Percentiles rank a stretch among this genome's conserved stretches.
phyloP scores from a whole-genome alignment of 306 rosid species.

The Urtica urens region DNA sequence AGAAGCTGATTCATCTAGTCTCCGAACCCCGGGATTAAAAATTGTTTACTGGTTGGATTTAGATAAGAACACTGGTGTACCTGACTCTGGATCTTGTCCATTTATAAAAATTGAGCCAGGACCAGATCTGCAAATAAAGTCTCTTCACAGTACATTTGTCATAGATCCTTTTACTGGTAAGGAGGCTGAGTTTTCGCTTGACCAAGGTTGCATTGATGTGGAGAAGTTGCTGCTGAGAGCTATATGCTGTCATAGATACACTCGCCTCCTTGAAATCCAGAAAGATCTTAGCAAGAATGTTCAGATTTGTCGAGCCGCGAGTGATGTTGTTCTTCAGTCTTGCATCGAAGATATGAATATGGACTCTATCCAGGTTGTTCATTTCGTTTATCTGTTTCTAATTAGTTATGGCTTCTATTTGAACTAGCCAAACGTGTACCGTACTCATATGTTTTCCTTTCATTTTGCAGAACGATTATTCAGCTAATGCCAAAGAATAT shows the following conservation, averaged over 20 bases:
- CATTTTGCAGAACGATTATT: conserved; percentile 48
- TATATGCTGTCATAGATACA: conserved; percentile 78
- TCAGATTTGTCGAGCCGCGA: conserved; percentile 57
- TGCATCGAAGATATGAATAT: conserved; percentile 39
- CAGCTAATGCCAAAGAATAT: conserved; percentile 33
- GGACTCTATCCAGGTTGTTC: conserved; percentile 56
- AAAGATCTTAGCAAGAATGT: conserved; percentile 61
- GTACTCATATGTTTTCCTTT: conserved; percentile 16
- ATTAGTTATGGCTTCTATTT: background rate
- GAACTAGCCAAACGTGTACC: background rate
- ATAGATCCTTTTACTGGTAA: conserved; percentile 82
- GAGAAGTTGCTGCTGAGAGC: conserved; percentile 85
- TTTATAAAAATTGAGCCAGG: conserved; percentile 88
- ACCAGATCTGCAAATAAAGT: conserved; percentile 73
- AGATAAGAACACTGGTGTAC: conserved; percentile 51
- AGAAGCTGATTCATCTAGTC: conserved; percentile 68
- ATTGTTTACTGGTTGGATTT: conserved; percentile 84
- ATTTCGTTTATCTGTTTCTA: conserved; percentile 1
- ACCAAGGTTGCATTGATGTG: conserved; percentile 86
- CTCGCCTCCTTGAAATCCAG: conserved; percentile 88
- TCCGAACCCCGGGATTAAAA: conserved; percentile 83
- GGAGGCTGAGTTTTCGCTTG: conserved; percentile 76
- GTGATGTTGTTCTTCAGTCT: conserved; percentile 69
- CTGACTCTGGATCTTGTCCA: conserved; percentile 64
- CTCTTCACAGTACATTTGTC: conserved; percentile 71